Conservation (phyloP, 2,329 filamentous ascomycete genomes). For the Clonostachys sp. region DNA sequence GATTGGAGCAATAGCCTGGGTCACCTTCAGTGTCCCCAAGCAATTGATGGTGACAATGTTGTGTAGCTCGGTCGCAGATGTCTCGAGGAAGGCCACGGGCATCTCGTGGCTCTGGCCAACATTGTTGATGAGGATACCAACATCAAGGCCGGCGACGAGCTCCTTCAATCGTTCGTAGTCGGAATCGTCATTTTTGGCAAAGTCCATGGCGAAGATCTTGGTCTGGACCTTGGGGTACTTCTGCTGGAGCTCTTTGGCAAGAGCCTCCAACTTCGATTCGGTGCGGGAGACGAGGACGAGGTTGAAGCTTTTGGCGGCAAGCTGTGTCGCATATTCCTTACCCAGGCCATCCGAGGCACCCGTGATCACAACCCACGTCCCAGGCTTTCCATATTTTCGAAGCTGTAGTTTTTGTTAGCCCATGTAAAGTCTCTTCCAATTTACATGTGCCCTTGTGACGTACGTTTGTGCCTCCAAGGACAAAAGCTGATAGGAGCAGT, state of each 20-base stretch:
- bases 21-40: conserved; percentile 81
- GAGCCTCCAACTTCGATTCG: conserved; percentile 77
- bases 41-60: conserved; percentile 97
- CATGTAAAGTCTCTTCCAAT: not conserved
- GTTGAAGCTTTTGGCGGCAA: conserved; percentile 91
- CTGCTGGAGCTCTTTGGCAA: conserved; percentile 70
- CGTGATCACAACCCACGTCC: conserved; percentile 91
- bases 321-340: conserved; percentile 90
- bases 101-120: conserved; percentile 93
- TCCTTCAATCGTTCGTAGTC: conserved; percentile 74
- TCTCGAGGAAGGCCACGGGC: conserved; percentile 82
- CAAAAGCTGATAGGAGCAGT: conserved; percentile 63
- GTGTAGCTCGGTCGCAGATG: conserved; percentile 72
- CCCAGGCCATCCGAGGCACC: conserved; percentile 95
- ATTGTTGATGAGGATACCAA: conserved; percentile 92
- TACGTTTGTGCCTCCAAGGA: conserved; percentile 61
- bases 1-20: conserved; percentile 76
- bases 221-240: conserved; percentile 67
- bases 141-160: conserved; percentile 67
- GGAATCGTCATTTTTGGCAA: conserved; percentile 68
- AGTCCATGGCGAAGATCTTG: conserved; percentile 88
- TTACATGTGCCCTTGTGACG: conserved; percentile 12
- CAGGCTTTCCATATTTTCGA: conserved; percentile 82
- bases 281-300: conserved; percentile 93
- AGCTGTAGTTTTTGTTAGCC: conserved; percentile 49